Conservation (phyloP, 192 early-diverging fungal species). For the Podila horticola region DNA sequence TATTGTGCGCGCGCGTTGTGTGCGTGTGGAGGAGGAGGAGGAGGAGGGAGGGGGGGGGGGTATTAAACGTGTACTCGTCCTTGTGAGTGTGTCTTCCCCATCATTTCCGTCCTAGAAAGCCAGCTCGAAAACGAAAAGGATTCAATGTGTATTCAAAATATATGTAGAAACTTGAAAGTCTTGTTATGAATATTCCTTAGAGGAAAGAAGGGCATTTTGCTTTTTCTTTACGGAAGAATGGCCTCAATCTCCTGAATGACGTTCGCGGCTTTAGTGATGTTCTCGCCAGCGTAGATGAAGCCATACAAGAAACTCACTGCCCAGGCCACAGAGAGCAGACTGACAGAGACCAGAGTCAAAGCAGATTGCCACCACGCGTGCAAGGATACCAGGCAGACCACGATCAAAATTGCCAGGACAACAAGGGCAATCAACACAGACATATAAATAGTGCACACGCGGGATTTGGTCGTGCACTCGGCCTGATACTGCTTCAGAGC, state of each 20-base stretch:
- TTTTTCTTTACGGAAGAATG: too few relatives aligned
- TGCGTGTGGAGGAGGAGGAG: background rate
- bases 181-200: too few relatives aligned
- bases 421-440: background rate
- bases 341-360: background rate
- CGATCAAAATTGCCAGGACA: background rate
- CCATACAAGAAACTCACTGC: conserved; percentile 19
- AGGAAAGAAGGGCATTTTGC: too few relatives aligned
- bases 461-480: background rate
- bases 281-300: conserved; percentile 33
- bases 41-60: too few relatives aligned
- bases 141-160: too few relatives aligned
- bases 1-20: too few relatives aligned
- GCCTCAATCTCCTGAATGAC: too few relatives aligned
- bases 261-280: conserved; percentile 21
- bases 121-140: too few relatives aligned
- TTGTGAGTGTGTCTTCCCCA: too few relatives aligned
- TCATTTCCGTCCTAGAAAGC: too few relatives aligned
- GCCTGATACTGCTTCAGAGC: conserved; percentile 10
- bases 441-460: background rate
- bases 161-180: too few relatives aligned
- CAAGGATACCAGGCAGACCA: background rate
- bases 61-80: too few relatives aligned
- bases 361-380: background rate
- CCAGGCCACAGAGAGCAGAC: conserved; percentile 3